These are phyloP conservation scores for Diatrype stigma DNA, from an alignment of 2,329 filamentous ascomycete genomes.

Conservation along the genomic window DNA sequence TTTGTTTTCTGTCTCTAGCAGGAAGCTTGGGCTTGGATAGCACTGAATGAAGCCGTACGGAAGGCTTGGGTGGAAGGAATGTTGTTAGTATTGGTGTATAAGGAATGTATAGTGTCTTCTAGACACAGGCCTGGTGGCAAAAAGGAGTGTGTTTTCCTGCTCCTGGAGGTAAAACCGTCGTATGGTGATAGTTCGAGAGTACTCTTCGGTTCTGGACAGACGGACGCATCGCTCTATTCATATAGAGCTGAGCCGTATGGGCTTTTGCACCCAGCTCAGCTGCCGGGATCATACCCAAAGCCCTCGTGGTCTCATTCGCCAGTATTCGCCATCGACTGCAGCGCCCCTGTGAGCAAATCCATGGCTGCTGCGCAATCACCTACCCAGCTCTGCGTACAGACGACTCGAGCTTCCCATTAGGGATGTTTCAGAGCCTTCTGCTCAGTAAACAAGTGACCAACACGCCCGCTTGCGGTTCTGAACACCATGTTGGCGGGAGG, in stretches of 20 bases:
- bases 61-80: not conserved
- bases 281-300: not conserved
- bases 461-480: not conserved
- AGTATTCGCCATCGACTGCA: not conserved
- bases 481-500: not conserved
- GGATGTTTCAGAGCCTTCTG: not conserved
- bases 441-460: not conserved
- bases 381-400: not conserved
- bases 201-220: not conserved
- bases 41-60: not conserved
- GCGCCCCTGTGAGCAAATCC: not conserved
- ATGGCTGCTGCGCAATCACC: not conserved
- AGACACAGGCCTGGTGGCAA: not conserved
- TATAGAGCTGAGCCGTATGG: not conserved
- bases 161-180: not conserved
- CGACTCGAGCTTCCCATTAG: not conserved
- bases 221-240: not conserved
- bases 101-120: not conserved
- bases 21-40: not conserved
- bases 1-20: not conserved
- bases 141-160: not conserved
- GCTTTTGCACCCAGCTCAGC: too few relatives aligned
- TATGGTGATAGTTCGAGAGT: too few relatives aligned
- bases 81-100: not conserved
- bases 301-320: not conserved